Evolutionary conservation across 495 filamentous ascomycete species (phyloP), one percentile per base, ranked within the genome.

Genomic region (Geoglossum glabrum): DNA sequence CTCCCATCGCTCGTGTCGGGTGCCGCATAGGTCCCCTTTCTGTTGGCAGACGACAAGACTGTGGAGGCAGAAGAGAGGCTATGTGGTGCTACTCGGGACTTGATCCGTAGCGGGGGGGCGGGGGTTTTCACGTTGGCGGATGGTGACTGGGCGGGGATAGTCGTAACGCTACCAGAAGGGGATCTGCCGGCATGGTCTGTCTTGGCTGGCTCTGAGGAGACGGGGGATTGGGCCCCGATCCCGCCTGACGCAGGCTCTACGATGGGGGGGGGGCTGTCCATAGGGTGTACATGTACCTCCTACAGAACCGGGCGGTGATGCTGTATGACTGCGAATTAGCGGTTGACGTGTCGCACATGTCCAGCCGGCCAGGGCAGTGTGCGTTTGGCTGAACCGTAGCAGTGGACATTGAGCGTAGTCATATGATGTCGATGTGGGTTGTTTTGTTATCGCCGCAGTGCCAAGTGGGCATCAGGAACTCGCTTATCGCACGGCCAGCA

Each of bases 1-100:
- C 73, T 73, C 27, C 68, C 65, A 47, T 67, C 67, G 33, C 67
- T 72, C 45, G 72, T 76, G 47, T 75, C 76, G 27, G 68, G 57
- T 57, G 80, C 78, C 3, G 72, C 73, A 63, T 78, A 72, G 38
- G 73, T 68, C 55, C 75, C 69, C 63, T 82, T 83, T 52, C 73
- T 71, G 56, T 59, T 73, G 31, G 74, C 59, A 6, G 68, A 61
- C 28, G 70, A 63, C 21, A 68, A 63, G 54, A 64, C 59, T 47
- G 62, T 66, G 30, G 66, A 63, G 38, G 65, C 59, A 9, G 64
- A 62, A 52, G 70, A 62, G 15, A 71, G 64, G 0, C 67, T 68
- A 30, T 70, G 63, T 33, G 70, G 71, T 31, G 67, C 64, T 10
- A 60, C 61, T 30, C 66, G 67, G 50, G 64, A 61, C 54, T 64